These are phyloP conservation scores for Lachnellula occidentalis DNA, from an alignment of 2,329 filamentous ascomycete genomes.

Conservation along the genomic window DNA sequence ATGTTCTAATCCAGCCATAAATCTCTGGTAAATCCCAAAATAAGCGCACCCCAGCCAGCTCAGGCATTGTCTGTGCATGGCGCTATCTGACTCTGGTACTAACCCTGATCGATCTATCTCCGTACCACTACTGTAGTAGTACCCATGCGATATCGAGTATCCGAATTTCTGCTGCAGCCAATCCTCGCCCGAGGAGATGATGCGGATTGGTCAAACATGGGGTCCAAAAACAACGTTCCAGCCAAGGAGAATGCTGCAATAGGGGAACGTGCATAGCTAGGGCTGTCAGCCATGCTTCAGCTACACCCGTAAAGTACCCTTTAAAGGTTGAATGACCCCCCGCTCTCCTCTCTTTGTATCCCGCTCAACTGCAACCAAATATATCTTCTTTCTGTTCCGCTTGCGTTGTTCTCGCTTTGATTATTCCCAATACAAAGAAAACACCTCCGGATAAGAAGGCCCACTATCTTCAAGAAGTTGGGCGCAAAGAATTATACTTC, in stretches of 20 bases:
- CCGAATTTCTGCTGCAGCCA: neutral
- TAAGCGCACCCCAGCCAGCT: neutral
- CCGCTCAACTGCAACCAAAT: neutral
- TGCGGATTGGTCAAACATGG: neutral
- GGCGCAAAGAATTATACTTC: neutral
- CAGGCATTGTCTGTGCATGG: neutral
- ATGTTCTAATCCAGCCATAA: neutral
- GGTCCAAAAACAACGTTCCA: no score
- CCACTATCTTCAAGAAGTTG: neutral
- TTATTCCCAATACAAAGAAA: neutral
- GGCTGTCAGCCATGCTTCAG: neutral
- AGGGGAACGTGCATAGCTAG: neutral
- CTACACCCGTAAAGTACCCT: conserved; percentile 1
- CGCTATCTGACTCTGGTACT: neutral
- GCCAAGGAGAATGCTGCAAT: no score
- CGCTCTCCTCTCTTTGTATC: neutral
- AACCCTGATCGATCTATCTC: neutral
- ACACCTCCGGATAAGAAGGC: neutral
- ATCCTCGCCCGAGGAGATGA: neutral
- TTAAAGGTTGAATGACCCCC: conserved; percentile 6
- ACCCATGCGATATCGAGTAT: no score
- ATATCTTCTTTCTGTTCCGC: neutral
- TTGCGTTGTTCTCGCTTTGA: neutral
- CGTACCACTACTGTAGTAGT: no score
- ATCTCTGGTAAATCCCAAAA: neutral